Evolutionary conservation across 306 rosid species (phyloP).

Genomic region (Medicago arabica): DNA sequence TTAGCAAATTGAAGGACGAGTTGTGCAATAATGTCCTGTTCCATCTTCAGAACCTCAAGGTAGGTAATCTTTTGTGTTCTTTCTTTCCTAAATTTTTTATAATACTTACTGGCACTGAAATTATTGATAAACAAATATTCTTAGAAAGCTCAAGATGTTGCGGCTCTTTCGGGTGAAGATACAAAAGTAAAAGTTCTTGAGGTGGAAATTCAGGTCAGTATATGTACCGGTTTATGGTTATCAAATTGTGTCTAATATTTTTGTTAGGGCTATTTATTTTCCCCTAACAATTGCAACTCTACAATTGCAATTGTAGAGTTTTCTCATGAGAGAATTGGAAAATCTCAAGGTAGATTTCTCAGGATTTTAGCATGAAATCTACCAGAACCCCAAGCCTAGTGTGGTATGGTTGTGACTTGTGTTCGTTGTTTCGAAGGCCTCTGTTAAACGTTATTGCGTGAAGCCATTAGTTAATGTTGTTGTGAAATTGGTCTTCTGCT

Average conservation of each 20-base stretch:
- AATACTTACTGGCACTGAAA: conserved; percentile 38
- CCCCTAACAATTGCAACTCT: conserved; percentile 2
- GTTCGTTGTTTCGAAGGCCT: conserved; percentile 7
- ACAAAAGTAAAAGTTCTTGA: conserved; percentile 53
- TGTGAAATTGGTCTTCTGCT: conserved; percentile 39
- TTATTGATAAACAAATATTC: conserved; percentile 38
- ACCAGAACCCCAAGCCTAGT: conserved; percentile 26
- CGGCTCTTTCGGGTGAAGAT: conserved; percentile 61
- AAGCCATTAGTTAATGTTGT: conserved; percentile 24
- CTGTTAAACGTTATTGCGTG: conserved; percentile 4
- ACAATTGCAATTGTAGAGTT: too few relatives aligned
- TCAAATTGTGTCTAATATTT: conserved; percentile 10
- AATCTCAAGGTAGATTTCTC: conserved; percentile 16
- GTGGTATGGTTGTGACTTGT: conserved; percentile 34
- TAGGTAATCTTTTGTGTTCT: conserved; percentile 44
- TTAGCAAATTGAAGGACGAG: conserved; percentile 69
- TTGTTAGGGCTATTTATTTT: conserved; percentile 19
- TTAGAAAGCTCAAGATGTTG: conserved; percentile 60
- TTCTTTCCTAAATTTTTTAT: conserved; percentile 32
- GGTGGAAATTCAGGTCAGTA: conserved; percentile 75
- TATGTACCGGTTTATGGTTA: conserved; percentile 31
- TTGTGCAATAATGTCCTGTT: conserved; percentile 51
- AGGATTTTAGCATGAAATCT: conserved; percentile 34
- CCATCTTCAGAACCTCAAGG: conserved; percentile 76
- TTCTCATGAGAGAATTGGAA: conserved; percentile 16